Evolutionary conservation across 140 eudicot genomes (phyloP).

Genomic region (Flaveria floridana): DNA sequence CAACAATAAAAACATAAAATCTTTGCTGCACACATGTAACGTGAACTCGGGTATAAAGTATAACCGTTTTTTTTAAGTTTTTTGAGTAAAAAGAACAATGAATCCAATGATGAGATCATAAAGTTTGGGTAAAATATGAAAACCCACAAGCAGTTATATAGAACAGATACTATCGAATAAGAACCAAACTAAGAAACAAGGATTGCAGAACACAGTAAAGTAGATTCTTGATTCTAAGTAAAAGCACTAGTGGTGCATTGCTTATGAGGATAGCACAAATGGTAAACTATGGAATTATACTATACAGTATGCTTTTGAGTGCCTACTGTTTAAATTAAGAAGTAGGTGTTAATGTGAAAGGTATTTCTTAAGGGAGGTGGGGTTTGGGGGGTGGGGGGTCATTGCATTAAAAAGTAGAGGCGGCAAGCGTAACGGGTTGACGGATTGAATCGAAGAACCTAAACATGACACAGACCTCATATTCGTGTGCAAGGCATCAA

Average conservation of each 20-base stretch:
- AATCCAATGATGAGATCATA: slow-evolving; percentile 28
- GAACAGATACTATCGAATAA: slow-evolving; percentile 2
- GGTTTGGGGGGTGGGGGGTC: background rate
- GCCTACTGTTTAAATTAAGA: slow-evolving; percentile 32
- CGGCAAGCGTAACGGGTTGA: background rate
- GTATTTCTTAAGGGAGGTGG: background rate
- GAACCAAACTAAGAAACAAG: slow-evolving; percentile 16
- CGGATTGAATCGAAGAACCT: background rate
- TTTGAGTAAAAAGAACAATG: background rate
- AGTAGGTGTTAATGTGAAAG: background rate
- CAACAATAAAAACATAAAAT: slow-evolving; percentile 17
- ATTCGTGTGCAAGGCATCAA: background rate
- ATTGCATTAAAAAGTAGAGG: background rate
- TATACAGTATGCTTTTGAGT: slow-evolving; percentile 32
- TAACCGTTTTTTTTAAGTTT: background rate
- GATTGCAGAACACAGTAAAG: slow-evolving; percentile 33
- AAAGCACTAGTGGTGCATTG: slow-evolving; percentile 47
- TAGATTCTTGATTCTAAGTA: slow-evolving; percentile 31
- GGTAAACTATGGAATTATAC: slow-evolving; percentile 29
- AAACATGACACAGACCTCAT: background rate
- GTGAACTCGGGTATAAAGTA: background rate
- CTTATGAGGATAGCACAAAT: slow-evolving; percentile 56
- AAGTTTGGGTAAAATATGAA: background rate
- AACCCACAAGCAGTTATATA: background rate
- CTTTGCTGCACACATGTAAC: slow-evolving; percentile 10